Evolutionary conservation across 2,329 filamentous ascomycete species (phyloP), one percentile per base, ranked within the genome.

Genomic region (Pseudofabraea citricarpa): DNA sequence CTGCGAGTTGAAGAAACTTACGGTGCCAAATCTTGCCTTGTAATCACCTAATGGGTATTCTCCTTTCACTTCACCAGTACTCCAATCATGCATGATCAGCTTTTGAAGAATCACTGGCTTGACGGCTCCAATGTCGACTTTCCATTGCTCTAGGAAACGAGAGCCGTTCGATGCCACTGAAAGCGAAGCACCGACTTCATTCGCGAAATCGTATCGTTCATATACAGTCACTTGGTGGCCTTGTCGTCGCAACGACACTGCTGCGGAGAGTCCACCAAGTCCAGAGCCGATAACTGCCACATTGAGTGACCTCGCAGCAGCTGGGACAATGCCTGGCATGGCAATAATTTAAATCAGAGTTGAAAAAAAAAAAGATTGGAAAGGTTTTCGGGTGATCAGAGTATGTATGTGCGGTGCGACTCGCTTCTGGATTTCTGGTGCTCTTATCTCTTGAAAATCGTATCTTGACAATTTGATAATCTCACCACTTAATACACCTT

Each of bases 121-220:
- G 4, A 79, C 82, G 55, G 77, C 78, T 12, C 64, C 66, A 1
- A 85, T 66, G 52, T 85, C 78, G 1, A 85, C 78, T 0, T 67
- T 66, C 82, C 82, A 86, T 58, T 83, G 79, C 48, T 82, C 74
- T 7, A 86, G 64, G 80, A 81, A 86, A 24, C 79, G 70, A 1
- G 81, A 81, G 9, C 81, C 82, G 52, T 86, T 86, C 4, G 82
- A 80, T 1, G 81, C 82, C 53, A 80, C 84, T 0, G 78, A 83
- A 0, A 84, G 71, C 0, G 80, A 83, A 0, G 80, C 79, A 8
- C 82, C 82, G 0, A 82, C 80, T 56, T 86, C 82, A 12, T 80
- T 79, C 0, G 72, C 79, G 50, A 79, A 85, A 58, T 85, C 78
- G 21, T 72, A 69, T 19, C 74, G 74, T 57, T 83, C 82, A 54